Percentiles rank a stretch among this genome's conserved stretches.
Conservation (phyloP, 2,329 filamentous ascomycete species). For the Cytospora schulzeri region DNA sequence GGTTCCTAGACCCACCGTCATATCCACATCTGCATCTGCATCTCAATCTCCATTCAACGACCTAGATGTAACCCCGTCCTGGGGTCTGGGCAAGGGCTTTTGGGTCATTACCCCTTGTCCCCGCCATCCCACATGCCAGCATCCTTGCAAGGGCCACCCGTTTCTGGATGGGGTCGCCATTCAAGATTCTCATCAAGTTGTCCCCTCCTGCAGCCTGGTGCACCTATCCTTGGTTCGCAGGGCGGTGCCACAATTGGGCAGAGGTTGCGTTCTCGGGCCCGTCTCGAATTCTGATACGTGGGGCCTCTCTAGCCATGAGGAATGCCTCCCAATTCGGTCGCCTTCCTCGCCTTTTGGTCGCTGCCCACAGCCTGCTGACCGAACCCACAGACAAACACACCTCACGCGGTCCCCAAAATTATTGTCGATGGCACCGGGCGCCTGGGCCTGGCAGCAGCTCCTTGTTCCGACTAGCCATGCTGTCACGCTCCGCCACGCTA, state of each 20-base stretch:
- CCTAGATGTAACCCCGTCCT: conserved; percentile 27
- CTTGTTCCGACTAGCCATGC: conserved; percentile 12
- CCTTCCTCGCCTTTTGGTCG: conserved; percentile 11
- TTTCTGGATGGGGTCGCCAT: conserved; percentile 19
- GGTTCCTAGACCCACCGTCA: conserved; percentile 23
- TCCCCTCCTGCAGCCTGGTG: conserved; percentile 11
- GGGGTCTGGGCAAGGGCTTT: conserved; percentile 28
- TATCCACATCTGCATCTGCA: conserved; percentile 28
- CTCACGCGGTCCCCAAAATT: conserved; percentile 23
- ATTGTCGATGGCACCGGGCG: conserved; percentile 21
- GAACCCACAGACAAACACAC: conserved; percentile 22
- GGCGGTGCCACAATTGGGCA: conserved; percentile 25
- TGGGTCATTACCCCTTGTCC: conserved; percentile 25
- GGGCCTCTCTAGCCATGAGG: conserved; percentile 18
- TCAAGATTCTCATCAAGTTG: conserved; percentile 1
- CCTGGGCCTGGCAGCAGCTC: conserved; percentile 14
- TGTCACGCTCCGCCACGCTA: conserved; percentile 20
- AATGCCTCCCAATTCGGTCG: conserved; percentile 15
- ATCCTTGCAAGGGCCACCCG: conserved; percentile 22
- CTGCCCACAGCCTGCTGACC: conserved; percentile 17
- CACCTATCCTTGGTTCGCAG: conserved; percentile 24
- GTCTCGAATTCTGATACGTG: conserved; percentile 29
- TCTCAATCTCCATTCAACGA: conserved; percentile 24
- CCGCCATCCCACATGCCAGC: conserved; percentile 23
- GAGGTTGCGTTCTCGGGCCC: conserved; percentile 22